Base-by-base conservation (phyloP, 1,139 yeast species). In the Geotrichum aggregatum region DNA sequence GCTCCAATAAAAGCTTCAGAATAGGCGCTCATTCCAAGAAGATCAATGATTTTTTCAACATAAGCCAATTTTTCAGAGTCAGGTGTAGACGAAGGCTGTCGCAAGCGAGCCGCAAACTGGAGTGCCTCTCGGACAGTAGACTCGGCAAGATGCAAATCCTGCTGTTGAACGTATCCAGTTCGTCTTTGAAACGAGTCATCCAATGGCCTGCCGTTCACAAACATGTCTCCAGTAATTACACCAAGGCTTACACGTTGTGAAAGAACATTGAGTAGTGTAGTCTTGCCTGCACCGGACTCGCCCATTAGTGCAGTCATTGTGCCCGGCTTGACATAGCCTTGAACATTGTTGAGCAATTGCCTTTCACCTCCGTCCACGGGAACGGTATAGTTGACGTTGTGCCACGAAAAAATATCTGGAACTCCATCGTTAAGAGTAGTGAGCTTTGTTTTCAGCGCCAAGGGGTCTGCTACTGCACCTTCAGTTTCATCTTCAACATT, bases 201-300 rank as follows among this genome's bases (percentile, higher is more conserved):
- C 44, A 78, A 66, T 8, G 74, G 72, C 52, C 71, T 71, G 54
- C 83, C 84, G 60, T 80, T 79, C 14, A 80, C 83, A 52, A 79
- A 66, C 78, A 79, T 77, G 54, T 78, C 81, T 59, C 85, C 85
- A 42, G 83, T 76, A 44, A 80, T 72, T 36, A 74, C 76, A 60
- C 84, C 85, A 66, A 76, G 71, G 49, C 75, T 73, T 54, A 76
- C 73, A 64, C 85, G 73, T 61, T 78, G 80, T 14, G 84, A 80
- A 56, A 80, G 71, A 50, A 76, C 76, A 61, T 79, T 79, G 57
- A 80, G 71, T 54, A 80, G 67, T 4, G 84, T 80, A 1, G 85
- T 80, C 64, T 80, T 80, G 62, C 84, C 84, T 41, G 84, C 84
- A 60, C 84, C 84, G 22, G 84, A 79, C 59, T 77, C 83, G 56